Percentiles rank a stretch among this genome's conserved stretches.
Conservation (phyloP, 345 rosid genomes). For the Moricandia moricandioides region DNA sequence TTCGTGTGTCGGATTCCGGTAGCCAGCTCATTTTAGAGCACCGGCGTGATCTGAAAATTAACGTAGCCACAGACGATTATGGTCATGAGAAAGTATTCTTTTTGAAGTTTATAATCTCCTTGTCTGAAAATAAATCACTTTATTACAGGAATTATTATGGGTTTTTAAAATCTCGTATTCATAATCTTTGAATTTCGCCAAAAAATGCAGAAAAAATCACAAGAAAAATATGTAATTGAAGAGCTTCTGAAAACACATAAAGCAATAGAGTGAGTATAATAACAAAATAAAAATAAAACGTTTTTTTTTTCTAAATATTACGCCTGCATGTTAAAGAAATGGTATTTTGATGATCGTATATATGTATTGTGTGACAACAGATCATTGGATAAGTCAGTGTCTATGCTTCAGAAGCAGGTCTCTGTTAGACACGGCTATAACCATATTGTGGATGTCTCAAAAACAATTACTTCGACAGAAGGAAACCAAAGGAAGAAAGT, state of each 20-base stretch:
- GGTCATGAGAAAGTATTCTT: slow-evolving; percentile 48
- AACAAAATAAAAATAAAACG: background rate
- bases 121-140: background rate
- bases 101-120: background rate
- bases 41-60: slow-evolving; percentile 57
- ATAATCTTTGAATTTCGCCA: background rate
- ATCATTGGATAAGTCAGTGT: slow-evolving; percentile 71
- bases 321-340: background rate
- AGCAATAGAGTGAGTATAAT: slow-evolving; percentile 74
- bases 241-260: slow-evolving; percentile 71
- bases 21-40: slow-evolving; percentile 51
- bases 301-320: background rate
- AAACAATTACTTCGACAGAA: slow-evolving; percentile 30
- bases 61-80: slow-evolving; percentile 51
- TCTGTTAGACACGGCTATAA: slow-evolving; percentile 52
- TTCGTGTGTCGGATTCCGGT: slow-evolving; percentile 43
- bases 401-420: slow-evolving; percentile 74
- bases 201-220: slow-evolving; percentile 24
- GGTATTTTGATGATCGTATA: slow-evolving; percentile 8
- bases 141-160: background rate
- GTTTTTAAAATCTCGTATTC: background rate
- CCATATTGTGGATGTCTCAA: slow-evolving; percentile 43
- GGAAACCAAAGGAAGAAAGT: slow-evolving; percentile 51
- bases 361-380: slow-evolving; percentile 33
- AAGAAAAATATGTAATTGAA: slow-evolving; percentile 48